These are phyloP conservation scores for Phialophora chinensis DNA, from an alignment of 2,329 filamentous ascomycete genomes.

Conservation along the genomic window DNA sequence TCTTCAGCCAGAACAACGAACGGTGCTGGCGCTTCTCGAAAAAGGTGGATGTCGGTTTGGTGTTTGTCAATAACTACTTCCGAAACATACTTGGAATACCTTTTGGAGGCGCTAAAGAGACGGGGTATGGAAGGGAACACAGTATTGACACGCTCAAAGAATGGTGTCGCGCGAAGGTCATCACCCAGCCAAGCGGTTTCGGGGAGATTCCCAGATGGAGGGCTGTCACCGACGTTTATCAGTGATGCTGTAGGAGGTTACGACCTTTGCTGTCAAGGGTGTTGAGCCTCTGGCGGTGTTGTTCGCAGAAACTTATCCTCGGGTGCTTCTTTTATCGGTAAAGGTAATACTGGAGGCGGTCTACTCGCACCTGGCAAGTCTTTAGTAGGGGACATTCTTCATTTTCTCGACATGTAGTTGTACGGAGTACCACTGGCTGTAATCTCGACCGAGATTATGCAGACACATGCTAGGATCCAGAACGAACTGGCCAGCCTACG, in stretches of 20 bases:
- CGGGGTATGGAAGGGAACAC: constrained; percentile 76
- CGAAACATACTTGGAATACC: constrained; percentile 43
- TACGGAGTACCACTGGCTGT: no score
- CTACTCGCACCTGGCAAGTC: no score
- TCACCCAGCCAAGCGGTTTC: constrained; percentile 42
- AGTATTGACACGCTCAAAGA: constrained; percentile 60
- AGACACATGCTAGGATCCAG: no score
- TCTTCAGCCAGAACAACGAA: constrained; percentile 60
- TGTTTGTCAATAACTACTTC: constrained; percentile 63
- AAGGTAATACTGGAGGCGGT: no score
- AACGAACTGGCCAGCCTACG: no score
- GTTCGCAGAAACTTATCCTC: no score
- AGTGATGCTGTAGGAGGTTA: neutral
- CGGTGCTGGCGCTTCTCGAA: constrained; percentile 52
- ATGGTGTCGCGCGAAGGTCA: constrained; percentile 67
- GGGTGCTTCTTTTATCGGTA: no score
- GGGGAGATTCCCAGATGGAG: constrained; percentile 12
- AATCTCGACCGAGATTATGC: no score
- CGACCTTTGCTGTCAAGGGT: no score
- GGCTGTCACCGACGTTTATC: constrained; percentile 7
- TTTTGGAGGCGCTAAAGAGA: constrained; percentile 80
- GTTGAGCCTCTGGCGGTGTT: no score
- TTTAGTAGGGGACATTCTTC: no score
- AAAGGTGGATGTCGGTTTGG: constrained; percentile 61
- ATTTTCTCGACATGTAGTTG: no score